Evolutionary conservation across 352 stramenopile species (phyloP).

Genomic region (Globisporangium camurandrum): DNA sequence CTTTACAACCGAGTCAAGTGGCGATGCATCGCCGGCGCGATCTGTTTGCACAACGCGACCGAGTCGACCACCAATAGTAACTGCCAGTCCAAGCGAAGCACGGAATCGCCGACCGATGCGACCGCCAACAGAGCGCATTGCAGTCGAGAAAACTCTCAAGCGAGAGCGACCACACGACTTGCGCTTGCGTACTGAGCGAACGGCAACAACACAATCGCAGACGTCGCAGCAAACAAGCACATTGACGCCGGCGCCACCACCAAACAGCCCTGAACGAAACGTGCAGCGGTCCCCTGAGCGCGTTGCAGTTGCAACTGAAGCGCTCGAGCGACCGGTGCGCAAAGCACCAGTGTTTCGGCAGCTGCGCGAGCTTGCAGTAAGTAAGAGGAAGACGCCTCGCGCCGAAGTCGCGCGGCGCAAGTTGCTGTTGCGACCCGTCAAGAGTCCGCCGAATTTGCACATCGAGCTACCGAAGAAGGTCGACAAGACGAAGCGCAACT

Average conservation of each 20-base stretch:
- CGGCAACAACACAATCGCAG: neutral
- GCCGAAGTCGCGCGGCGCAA: conserved; percentile 18
- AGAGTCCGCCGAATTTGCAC: conserved; percentile 36
- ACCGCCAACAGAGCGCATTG: neutral
- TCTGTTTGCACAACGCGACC: neutral
- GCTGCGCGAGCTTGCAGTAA: conserved; percentile 7
- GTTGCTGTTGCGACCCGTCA: conserved; percentile 43
- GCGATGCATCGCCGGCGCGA: no score
- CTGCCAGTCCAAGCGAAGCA: neutral
- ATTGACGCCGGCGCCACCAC: neutral
- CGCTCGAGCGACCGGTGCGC: conserved; percentile 14
- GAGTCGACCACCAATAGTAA: neutral
- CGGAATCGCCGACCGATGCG: neutral
- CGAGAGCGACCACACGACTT: conserved; percentile 10
- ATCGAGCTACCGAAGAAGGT: conserved; percentile 40
- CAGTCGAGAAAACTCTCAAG: neutral
- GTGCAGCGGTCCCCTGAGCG: conserved; percentile 4
- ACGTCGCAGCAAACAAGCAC: neutral
- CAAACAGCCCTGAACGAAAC: neutral
- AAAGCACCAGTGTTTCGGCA: conserved; percentile 38
- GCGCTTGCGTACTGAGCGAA: conserved; percentile 1
- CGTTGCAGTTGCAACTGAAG: neutral
- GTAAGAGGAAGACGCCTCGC: conserved; percentile 18
- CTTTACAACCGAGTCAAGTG: no score
- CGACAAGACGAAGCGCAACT: conserved; percentile 66